Evolutionary conservation across 441 rosid species (phyloP), one percentile per base, ranked within the genome.

Genomic region (Aleurites moluccanus): DNA sequence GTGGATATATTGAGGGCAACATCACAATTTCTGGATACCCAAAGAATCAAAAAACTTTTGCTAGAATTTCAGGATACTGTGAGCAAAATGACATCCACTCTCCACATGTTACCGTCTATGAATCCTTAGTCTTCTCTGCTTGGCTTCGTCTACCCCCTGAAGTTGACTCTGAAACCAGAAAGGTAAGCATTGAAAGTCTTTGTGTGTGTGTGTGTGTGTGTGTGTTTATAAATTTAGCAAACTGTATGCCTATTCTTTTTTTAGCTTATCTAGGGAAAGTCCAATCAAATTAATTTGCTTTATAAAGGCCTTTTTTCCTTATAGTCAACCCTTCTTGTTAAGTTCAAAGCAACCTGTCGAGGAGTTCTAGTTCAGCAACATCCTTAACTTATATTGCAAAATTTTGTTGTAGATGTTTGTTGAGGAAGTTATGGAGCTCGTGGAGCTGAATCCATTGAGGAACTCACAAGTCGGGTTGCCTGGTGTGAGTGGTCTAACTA

Each of bases 41-140:
- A 0, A 86, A 86, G 73, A 83, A 81, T 69, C 88, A 86, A 79
- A 85, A 86, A 52, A 85, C 87, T 9, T 85, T 85, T 64, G 88
- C 88, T 55, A 80, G 90, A 75, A 83, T 86, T 55, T 70, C 88
- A 0, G 90, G 88, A 70, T 85, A 83, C 45, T 86, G 88, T 35
- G 88, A 86, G 64, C 90, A 86, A 52, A 86, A 81, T 38, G 86
- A 83, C 56, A 85, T 85, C 50, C 88, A 85, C 73, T 85, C 88
- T 30, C 88, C 86, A 49, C 76, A 83, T 57, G 84, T 86, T 64
- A 85, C 88, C 10, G 84, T 86, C 64, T 80, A 81, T n/a, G 90
- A 85, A 72, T 85, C 88, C 30, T 66, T 87, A 64, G 73, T 87
- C 11, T 85, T 82, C 77, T 85, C 90, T 13, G 90, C 87, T 21